Evolutionary conservation across 805 yeast species (phyloP).

Genomic region (Yarrowia keelungensis): DNA sequence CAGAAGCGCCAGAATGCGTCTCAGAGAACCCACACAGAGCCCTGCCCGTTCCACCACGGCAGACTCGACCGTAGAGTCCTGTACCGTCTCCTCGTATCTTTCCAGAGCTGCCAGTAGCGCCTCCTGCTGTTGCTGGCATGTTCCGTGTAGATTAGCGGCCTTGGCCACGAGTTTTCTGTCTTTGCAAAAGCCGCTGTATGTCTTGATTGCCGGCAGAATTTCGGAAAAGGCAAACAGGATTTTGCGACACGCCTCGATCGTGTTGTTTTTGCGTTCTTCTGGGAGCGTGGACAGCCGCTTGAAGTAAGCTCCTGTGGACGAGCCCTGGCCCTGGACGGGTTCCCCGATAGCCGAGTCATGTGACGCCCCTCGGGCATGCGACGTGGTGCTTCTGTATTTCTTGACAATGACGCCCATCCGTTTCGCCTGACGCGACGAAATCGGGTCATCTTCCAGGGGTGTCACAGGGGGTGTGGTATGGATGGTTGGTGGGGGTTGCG

Average conservation of each 20-base stretch:
- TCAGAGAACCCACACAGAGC: slow-evolving; percentile 47
- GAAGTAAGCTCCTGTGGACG: slow-evolving; percentile 58
- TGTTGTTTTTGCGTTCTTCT: slow-evolving; percentile 52
- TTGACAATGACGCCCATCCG: slow-evolving; percentile 77
- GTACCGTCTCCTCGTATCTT: slow-evolving; percentile 38
- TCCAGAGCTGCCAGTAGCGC: slow-evolving; percentile 64
- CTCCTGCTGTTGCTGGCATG: slow-evolving; percentile 41
- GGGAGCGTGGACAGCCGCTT: slow-evolving; percentile 69
- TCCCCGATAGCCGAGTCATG: slow-evolving; percentile 38
- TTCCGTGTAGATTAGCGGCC: slow-evolving; percentile 38
- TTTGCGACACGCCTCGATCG: slow-evolving; percentile 62
- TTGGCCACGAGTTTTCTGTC: slow-evolving; percentile 49
- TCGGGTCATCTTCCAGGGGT: slow-evolving; percentile 26
- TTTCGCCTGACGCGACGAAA: slow-evolving; percentile 70
- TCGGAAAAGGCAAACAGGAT: slow-evolving; percentile 68
- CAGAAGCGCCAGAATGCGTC: slow-evolving; percentile 16
- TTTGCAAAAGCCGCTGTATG: slow-evolving; percentile 63
- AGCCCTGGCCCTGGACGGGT: slow-evolving; percentile 14
- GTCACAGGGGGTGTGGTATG: slow-evolving; percentile 40
- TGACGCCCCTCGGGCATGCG: slow-evolving; percentile 31
- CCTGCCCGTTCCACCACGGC: slow-evolving; percentile 39
- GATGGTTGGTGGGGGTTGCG: neutral
- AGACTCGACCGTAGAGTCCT: slow-evolving; percentile 17
- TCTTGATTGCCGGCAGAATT: slow-evolving; percentile 64
- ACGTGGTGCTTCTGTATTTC: slow-evolving; percentile 42